phyloP scores from a whole-genome alignment of 1,284 basidiomycete genomes.

The Moniliella sp. region DNA sequence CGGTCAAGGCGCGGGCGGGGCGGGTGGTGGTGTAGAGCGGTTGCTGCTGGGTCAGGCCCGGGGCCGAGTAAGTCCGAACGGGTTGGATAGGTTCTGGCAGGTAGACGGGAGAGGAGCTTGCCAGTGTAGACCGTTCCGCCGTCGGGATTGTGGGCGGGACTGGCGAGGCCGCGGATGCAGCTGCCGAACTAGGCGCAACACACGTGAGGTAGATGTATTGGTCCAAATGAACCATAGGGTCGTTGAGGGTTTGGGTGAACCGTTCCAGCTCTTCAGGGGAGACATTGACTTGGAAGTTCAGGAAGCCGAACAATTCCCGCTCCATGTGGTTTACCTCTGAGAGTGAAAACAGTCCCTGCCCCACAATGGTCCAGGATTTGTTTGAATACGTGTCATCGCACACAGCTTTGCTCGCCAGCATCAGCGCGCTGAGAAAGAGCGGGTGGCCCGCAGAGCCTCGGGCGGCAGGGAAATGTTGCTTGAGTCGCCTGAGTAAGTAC shows the following conservation, averaged over 20 bases:
- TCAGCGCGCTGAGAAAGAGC: constrained; percentile 32
- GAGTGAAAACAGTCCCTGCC: constrained; percentile 28
- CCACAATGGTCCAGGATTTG: constrained; percentile 33
- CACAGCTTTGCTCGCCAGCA: constrained; percentile 31
- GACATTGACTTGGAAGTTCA: constrained; percentile 26
- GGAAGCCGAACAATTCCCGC: constrained; percentile 30
- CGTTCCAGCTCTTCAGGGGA: constrained; percentile 17
- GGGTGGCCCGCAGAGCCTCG: constrained; percentile 32
- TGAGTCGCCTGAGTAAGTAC: constrained; percentile 26
- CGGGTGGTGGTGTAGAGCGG: too few species aligned
- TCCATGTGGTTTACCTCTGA: constrained; percentile 34
- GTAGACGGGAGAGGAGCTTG: too few species aligned
- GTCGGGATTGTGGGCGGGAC: too few species aligned
- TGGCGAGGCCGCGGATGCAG: too few species aligned
- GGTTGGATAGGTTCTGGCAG: too few species aligned
- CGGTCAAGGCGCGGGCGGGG: too few species aligned
- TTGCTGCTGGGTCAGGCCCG: too few species aligned
- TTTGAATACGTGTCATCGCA: constrained; percentile 34
- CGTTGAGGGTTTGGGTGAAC: constrained; percentile 18
- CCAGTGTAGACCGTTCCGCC: too few species aligned
- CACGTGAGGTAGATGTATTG: too few species aligned
- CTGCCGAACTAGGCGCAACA: too few species aligned
- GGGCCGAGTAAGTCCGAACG: too few species aligned
- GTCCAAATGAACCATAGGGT: constrained; percentile 5
- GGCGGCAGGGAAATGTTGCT: constrained; percentile 29